phyloP scores from a whole-genome alignment of 345 rosid species.

The Orychophragmus violaceus region DNA sequence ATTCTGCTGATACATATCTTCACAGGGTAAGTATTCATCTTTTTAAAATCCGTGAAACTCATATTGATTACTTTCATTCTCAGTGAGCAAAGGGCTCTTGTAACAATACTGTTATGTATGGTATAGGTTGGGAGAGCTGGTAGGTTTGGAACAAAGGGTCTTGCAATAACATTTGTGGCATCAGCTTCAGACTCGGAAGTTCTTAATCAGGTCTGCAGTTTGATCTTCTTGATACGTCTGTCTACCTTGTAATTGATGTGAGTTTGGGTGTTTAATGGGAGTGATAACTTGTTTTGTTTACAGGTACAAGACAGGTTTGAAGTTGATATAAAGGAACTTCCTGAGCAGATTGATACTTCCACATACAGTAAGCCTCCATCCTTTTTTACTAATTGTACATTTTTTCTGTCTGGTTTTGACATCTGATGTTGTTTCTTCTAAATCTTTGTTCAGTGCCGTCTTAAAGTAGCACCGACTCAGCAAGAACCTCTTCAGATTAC shows the following conservation, averaged over 20 bases:
- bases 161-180: constrained; percentile 91
- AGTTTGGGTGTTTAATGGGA: background rate
- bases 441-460: constrained; percentile 2
- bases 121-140: constrained; percentile 97
- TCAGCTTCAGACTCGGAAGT: constrained; percentile 87
- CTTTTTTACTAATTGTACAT: background rate
- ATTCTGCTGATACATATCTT: too few relatives aligned
- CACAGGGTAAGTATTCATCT: constrained; percentile 56
- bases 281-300: background rate
- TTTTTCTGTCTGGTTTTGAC: background rate
- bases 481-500: background rate
- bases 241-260: background rate
- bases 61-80: background rate
- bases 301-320: constrained; percentile 94
- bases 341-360: constrained; percentile 91
- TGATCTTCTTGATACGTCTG: background rate
- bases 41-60: background rate
- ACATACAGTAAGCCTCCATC: constrained; percentile 58
- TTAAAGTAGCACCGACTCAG: background rate
- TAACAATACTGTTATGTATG: background rate
- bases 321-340: constrained; percentile 95
- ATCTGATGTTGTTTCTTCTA: background rate
- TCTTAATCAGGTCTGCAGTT: constrained; percentile 69
- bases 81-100: background rate
- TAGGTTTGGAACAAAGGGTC: constrained; percentile 97